These are phyloP conservation scores for Vanrija sp. DNA, from an alignment of 1,284 basidiomycete species.

Conservation along the genomic window DNA sequence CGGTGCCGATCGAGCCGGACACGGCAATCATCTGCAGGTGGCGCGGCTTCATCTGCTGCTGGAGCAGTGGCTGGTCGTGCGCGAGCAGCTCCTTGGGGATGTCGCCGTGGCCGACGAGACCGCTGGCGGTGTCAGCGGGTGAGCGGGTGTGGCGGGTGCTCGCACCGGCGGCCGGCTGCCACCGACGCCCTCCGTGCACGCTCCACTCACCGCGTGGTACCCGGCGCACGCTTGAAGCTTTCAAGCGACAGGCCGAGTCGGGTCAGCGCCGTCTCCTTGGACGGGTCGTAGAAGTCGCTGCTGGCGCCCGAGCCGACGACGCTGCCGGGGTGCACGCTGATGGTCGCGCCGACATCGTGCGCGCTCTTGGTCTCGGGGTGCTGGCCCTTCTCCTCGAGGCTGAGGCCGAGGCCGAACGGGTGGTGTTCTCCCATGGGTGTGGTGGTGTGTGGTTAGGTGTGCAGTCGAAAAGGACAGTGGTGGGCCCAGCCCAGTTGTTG, in stretches of 20 bases:
- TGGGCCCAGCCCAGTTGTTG: too few relatives aligned
- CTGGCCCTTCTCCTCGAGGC: too few relatives aligned
- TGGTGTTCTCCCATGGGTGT: too few relatives aligned
- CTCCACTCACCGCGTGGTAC: constrained; percentile 36
- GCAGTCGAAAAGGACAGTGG: too few relatives aligned
- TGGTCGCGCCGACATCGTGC: too few relatives aligned
- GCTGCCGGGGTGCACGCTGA: too few relatives aligned
- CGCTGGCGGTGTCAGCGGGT: constrained; percentile 13
- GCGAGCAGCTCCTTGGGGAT: constrained; percentile 26
- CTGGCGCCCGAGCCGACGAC: too few relatives aligned
- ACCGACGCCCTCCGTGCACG: too few relatives aligned
- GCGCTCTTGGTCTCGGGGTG: too few relatives aligned
- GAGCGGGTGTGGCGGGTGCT: background rate
- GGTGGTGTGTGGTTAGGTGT: too few relatives aligned
- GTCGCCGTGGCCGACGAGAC: constrained; percentile 35
- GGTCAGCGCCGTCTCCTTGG: constrained; percentile 44
- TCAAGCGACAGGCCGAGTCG: constrained; percentile 46
- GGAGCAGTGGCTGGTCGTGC: constrained; percentile 44
- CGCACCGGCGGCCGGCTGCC: background rate
- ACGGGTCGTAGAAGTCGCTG: constrained; percentile 44
- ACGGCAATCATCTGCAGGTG: constrained; percentile 47
- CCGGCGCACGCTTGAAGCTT: constrained; percentile 52
- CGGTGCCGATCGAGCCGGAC: constrained; percentile 52
- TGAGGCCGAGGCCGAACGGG: too few relatives aligned
- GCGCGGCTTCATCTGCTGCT: constrained; percentile 48